phyloP scores from a whole-genome alignment of 1,139 yeast species.

The Magnusiomyces fungicola region DNA sequence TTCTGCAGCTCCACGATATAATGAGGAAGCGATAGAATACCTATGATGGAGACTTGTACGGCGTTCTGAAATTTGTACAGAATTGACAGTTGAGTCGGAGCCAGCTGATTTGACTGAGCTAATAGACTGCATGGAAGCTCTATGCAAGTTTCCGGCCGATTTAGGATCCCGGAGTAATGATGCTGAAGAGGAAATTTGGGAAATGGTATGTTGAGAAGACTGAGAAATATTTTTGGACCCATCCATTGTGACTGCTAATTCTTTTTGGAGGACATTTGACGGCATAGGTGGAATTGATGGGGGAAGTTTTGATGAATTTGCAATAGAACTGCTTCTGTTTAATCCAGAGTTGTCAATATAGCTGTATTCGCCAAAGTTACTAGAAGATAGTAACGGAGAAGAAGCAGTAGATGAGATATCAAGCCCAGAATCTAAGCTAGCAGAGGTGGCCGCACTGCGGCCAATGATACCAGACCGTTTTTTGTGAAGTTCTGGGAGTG shows the following conservation, averaged over 20 bases:
- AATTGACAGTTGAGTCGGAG: neutral
- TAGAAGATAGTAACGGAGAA: neutral
- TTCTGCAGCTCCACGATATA: neutral
- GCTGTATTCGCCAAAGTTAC: neutral
- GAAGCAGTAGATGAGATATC: neutral
- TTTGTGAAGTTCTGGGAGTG: neutral
- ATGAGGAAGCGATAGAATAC: neutral
- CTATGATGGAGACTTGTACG: neutral
- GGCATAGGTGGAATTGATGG: neutral
- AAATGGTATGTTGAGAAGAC: no score
- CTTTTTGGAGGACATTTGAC: no score
- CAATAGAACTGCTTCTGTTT: no score
- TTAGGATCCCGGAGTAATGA: no score
- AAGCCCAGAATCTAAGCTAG: no score
- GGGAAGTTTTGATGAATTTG: neutral
- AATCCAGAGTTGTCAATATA: no score
- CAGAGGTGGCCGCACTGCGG: neutral
- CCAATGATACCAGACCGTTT: neutral
- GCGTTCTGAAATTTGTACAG: neutral
- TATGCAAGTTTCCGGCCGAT: neutral
- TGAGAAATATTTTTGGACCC: no score
- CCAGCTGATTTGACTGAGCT: neutral
- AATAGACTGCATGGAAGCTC: constrained; percentile 1
- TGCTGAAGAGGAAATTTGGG: no score
- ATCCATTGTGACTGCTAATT: no score